Base-by-base conservation (phyloP, 75 land plant genomes). In the Cupressus sempervirens region DNA sequence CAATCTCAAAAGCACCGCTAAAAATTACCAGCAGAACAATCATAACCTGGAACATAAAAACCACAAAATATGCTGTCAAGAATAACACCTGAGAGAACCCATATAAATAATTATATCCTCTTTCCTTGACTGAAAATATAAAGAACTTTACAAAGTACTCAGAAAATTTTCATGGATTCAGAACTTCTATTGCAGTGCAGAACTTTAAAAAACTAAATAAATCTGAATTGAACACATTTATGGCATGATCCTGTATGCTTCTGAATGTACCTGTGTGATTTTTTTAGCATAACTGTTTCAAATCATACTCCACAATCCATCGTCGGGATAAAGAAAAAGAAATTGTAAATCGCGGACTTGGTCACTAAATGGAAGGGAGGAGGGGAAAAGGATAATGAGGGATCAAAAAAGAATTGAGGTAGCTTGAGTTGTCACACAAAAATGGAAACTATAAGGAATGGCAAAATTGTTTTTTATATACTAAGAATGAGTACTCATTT, bases 21-120 rank as follows among this genome's bases (percentile, higher is more conserved):
- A 90, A 70, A 79, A 96, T 92, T 62, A 98, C 96, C 85, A 95
- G 30, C 80, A 98, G 83, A 35, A 98, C 96, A 84, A 98, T 98
- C 41, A 87, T 50, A 20, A 98, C 93, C 99, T 98, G 93, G 88
- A 87, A 56, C 18, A 20, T 8, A 26, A 86, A 40, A 84, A 86
- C 48, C 86, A 87, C 56, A 38, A n/a, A n/a, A 48, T 38, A 50
- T 82, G 29, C 32, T 48, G 20, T 43, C 48, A 45, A 16, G 45
- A 16, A 36, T 26, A 45, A 4, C 29, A n/a, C 16, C 14, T 10
- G 81, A 79, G 50, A 9, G 41, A 43, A 30, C 81, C 81, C 30
- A 23, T 68, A 23, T 18, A 68, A 68, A 29, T 23, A 68, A 32
- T 30, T 12, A 10, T 72, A 32, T 32, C 30, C 4, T 32, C 1